Evolutionary conservation across 2,329 filamentous ascomycete species (phyloP).

Genomic region (Trichoderma sp.): DNA sequence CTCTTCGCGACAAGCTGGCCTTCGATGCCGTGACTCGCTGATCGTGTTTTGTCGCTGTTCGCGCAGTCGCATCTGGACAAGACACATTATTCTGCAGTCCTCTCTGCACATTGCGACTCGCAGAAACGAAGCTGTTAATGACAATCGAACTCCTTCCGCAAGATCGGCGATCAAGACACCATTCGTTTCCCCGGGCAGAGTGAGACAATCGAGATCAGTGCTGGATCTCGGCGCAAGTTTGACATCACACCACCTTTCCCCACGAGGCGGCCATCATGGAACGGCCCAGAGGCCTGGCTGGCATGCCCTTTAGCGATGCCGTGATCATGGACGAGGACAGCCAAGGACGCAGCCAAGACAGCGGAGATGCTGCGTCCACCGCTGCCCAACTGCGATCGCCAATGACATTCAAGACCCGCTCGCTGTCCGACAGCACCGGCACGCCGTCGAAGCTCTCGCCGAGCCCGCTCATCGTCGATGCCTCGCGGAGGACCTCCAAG

Average conservation of each 20-base stretch:
- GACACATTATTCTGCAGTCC: background rate
- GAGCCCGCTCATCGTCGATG: slow-evolving; percentile 60
- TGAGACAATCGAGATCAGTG: background rate
- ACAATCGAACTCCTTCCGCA: background rate
- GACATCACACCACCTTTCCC: background rate
- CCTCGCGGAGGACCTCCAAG: slow-evolving; percentile 62
- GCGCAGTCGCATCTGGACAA: background rate
- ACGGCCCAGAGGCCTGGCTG: slow-evolving; percentile 16
- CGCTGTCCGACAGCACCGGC: slow-evolving; percentile 65
- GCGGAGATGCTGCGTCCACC: slow-evolving; percentile 8
- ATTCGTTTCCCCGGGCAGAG: background rate
- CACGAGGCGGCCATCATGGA: slow-evolving; percentile 9
- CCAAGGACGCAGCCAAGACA: slow-evolving; percentile 15
- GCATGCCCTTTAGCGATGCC: slow-evolving; percentile 20
- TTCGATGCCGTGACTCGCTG: slow-evolving; percentile 6
- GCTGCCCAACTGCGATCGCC: slow-evolving; percentile 44
- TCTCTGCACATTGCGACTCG: background rate
- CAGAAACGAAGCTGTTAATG: background rate
- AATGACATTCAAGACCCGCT: slow-evolving; percentile 58
- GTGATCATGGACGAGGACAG: slow-evolving; percentile 27
- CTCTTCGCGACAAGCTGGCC: background rate
- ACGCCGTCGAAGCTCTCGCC: slow-evolving; percentile 61
- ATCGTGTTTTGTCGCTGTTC: slow-evolving; percentile 1
- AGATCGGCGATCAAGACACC: slow-evolving; percentile 7
- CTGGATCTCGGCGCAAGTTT: background rate